Evolutionary conservation across 148 eudicot species (phyloP), one percentile per base, ranked within the genome.

Genomic region (Rhododendron simsii): DNA sequence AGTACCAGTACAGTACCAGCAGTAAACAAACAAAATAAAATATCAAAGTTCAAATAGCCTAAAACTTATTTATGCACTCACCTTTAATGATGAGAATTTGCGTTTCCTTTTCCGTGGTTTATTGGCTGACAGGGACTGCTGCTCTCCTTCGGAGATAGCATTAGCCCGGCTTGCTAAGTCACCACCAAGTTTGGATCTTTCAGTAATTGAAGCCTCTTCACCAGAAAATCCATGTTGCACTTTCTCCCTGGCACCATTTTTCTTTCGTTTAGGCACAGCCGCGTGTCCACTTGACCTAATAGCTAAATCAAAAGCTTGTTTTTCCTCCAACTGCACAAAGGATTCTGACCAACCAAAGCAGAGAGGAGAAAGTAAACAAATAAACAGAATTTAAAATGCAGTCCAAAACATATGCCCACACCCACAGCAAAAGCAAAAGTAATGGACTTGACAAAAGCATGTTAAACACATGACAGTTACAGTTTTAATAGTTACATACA

Each of bases 181-280:
- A 86, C 89, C 90, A 82, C 90, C 95, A 83, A 63, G 73, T 89
- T 92, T 93, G 39, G 91, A 86, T 74, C 85, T 80, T 91, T 83
- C 90, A 33, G 86, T 57, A 65, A 88, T 92, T 86, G 91, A 87
- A 89, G 84, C 89, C 85, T 86, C 91, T 73, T 75, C 33, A 41
- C 87, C 83, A 45, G 89, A 47, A 59, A 82, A 77, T 80, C 89
- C 74, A 53, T 82, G 88, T 84, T 87, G 78, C 75, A 89, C 89
- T 89, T 87, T 91, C 87, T 87, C 87, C 90, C 81, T 92, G 61
- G 76, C 89, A 37, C 91, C 91, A 39, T 88, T 93, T 33, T 89
- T 91, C 78, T 90, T 90, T 50, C 59, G 80, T 48, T 84, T 73
- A 81, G 88, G 78, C 78, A 76, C 51, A 67, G 90, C 87, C 87